These are phyloP conservation scores for Xylariaceae sp. DNA, from an alignment of 2,329 filamentous ascomycete species.

Conservation along the genomic window DNA sequence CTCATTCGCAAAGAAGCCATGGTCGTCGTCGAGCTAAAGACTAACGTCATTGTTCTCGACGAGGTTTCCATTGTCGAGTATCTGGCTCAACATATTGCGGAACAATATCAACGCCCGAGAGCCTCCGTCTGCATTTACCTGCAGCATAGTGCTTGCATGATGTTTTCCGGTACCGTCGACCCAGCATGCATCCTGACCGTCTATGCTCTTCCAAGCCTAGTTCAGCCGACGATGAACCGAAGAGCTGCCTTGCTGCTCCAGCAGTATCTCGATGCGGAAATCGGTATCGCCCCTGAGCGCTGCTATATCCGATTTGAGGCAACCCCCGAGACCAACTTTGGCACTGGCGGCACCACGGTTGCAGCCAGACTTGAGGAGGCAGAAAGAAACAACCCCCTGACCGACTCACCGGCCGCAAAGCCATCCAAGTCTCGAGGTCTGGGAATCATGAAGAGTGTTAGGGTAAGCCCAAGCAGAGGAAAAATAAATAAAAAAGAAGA, in stretches of 20 bases:
- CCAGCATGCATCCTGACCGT: conserved; percentile 76
- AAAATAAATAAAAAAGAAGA: too few relatives aligned
- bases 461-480: conserved; percentile 19
- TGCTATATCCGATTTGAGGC: conserved; percentile 69
- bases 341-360: conserved; percentile 64
- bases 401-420: conserved; percentile 19
- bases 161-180: conserved; percentile 69
- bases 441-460: conserved; percentile 25
- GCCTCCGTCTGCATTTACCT: conserved; percentile 69
- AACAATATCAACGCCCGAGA: conserved; percentile 68
- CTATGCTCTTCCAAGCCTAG: conserved; percentile 60
- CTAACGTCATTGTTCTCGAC: conserved; percentile 61
- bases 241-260: conserved; percentile 75
- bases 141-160: conserved; percentile 68
- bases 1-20: conserved; percentile 50
- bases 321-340: conserved; percentile 65
- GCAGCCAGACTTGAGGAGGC: conserved; percentile 60
- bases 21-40: conserved; percentile 58
- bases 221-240: conserved; percentile 71
- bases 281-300: conserved; percentile 59
- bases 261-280: conserved; percentile 63
- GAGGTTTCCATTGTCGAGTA: conserved; percentile 69
- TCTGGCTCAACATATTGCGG: conserved; percentile 65
- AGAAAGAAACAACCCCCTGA: conserved; percentile 31
- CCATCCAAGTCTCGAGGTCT: conserved; percentile 23